Evolutionary conservation across 1,139 yeast genomes (phyloP), one percentile per base, ranked within the genome.

Genomic region (Nakaseomyces glabratus): DNA sequence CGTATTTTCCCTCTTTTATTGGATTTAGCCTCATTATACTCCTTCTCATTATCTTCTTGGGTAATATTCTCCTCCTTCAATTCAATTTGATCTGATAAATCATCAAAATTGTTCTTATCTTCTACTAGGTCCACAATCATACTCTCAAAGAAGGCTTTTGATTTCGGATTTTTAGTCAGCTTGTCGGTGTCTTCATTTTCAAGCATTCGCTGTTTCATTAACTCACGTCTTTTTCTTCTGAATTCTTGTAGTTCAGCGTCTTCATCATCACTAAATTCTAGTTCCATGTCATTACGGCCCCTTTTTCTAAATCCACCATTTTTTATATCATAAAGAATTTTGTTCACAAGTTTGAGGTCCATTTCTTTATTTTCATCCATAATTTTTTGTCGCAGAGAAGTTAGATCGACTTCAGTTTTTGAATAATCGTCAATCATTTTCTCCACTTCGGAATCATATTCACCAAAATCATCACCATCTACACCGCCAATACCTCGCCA

Each of bases 401-500:
- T 73, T 40, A 75, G 71, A 45, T 78, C 71, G 35, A 76, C 64
- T 35, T 73, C 73, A 28, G 76, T 63, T 35, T 71, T 71, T 31
- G 76, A 66, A 33, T 69, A 65, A 61, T 84, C 88, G 57, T 86
- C 95, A 38, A 86, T 76, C 77, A 85, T 76, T 40, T 65, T 71
- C 55, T 81, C 94, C 52, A 85, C 80, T 44, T 82, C 93, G 20
- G 86, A 76, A 49, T 80, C 72, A 35, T 77, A 84, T 20, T 64
- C 66, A 42, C 77, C 85, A 3, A 76, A 71, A 3, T 59, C 51
- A 42, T 85, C 95, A 4, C 78, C 84, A 47, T 82, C 93, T 8
- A 57, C 67, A 40, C 95, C 95, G 37, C 95, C 96, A 37, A 82
- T 55, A 2, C 95, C 95, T 33, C 76, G 77, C 88, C 93, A 88